phyloP scores from a whole-genome alignment of 2,329 filamentous ascomycete species.

The Tolypocladium pustulatum region DNA sequence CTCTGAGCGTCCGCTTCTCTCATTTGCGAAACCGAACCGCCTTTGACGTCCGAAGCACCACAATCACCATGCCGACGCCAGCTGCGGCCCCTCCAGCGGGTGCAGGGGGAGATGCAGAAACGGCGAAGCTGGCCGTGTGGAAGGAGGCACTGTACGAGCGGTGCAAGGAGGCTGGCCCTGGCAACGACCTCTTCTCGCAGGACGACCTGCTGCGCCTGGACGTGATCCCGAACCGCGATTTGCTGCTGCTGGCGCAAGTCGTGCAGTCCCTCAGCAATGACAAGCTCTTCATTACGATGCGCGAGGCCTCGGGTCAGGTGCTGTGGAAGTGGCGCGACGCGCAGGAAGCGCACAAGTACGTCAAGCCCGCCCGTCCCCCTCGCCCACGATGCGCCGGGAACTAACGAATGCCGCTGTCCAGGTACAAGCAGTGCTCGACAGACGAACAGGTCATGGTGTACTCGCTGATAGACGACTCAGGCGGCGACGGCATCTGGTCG shows the following conservation, averaged over 20 bases:
- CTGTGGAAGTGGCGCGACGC: conserved; percentile 47
- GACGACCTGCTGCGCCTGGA: conserved; percentile 46
- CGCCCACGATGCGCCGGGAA: not conserved
- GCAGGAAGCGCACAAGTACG: conserved; percentile 53
- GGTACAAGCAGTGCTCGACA: conserved; percentile 48
- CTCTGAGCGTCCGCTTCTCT: not conserved
- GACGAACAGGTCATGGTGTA: conserved; percentile 81
- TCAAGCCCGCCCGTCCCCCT: not conserved
- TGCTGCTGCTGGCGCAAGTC: conserved; percentile 42
- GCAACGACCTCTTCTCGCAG: conserved; percentile 44
- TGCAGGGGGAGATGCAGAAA: conserved; percentile 19
- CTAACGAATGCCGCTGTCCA: conserved; percentile 13
- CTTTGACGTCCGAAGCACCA: not conserved
- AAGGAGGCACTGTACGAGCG: conserved; percentile 48
- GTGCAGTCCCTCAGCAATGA: conserved; percentile 50
- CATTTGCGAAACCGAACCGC: not conserved
- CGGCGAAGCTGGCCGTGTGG: conserved; percentile 36
- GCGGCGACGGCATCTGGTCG: conserved; percentile 81
- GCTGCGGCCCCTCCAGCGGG: conserved; percentile 11
- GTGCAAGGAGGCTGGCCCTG: conserved; percentile 37
- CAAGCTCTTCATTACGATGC: conserved; percentile 42
- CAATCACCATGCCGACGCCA: conserved; percentile 16
- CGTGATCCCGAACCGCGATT: conserved; percentile 46
- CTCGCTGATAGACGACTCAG: conserved; percentile 76
- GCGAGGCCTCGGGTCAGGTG: conserved; percentile 27